phyloP scores from a whole-genome alignment of 176 grass and related monocot genomes.

The Cocos nucifera region DNA sequence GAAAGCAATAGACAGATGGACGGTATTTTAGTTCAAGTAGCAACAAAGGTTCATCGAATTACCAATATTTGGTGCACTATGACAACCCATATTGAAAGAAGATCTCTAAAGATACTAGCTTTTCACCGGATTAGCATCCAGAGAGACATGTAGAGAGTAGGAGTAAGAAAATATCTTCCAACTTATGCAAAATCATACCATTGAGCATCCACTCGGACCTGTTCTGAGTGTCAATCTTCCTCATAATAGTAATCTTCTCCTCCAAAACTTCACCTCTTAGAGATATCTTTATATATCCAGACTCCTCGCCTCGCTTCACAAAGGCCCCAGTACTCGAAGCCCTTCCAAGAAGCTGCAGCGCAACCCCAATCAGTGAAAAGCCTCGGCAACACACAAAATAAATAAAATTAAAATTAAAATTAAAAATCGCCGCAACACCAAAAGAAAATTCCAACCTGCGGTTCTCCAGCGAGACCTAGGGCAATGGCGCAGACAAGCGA shows the following conservation, averaged over 20 bases:
- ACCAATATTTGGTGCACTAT: too few relatives aligned
- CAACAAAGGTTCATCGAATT: too few relatives aligned
- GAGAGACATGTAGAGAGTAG: too few relatives aligned
- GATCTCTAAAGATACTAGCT: too few relatives aligned
- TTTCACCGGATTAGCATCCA: too few relatives aligned
- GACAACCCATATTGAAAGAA: too few relatives aligned
- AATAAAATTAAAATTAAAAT: background rate
- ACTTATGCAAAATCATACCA: constrained; percentile 23
- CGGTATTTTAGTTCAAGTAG: too few relatives aligned
- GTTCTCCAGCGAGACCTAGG: constrained; percentile 56
- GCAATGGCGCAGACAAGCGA: constrained; percentile 88
- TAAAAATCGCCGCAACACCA: background rate
- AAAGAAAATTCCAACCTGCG: constrained; percentile 28
- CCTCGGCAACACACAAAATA: background rate
- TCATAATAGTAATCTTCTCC: constrained; percentile 45
- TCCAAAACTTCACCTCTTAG: constrained; percentile 41
- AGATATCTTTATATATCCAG: constrained; percentile 74
- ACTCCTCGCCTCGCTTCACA: constrained; percentile 72
- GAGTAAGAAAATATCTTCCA: too few relatives aligned
- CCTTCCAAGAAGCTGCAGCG: constrained; percentile 73
- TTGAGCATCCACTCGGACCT: constrained; percentile 86
- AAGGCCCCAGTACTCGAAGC: constrained; percentile 64
- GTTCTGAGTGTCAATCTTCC: constrained; percentile 73
- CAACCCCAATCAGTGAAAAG: constrained; percentile 7
- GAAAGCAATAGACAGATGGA: too few relatives aligned